Evolutionary conservation across 106 monocot genomes (phyloP).

Genomic region (Phalaenopsis equestris): DNA sequence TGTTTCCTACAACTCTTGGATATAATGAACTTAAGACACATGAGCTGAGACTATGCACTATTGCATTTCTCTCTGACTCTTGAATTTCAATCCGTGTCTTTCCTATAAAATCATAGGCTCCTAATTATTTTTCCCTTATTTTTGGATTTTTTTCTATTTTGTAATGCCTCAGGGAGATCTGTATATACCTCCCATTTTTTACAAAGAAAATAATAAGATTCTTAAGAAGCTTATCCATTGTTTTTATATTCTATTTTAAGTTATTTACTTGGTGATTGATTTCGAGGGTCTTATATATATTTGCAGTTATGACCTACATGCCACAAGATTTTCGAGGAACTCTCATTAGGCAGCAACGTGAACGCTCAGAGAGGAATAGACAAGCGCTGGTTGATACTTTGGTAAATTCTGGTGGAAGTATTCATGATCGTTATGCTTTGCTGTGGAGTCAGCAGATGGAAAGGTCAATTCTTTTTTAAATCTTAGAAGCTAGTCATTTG

Average conservation of each 20-base stretch:
- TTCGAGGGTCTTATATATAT: constrained; percentile 23
- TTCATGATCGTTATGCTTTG: constrained; percentile 79
- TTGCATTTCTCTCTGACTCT: too few species aligned
- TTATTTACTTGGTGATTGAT: constrained; percentile 6
- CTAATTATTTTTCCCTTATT: too few species aligned
- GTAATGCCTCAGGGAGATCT: too few species aligned
- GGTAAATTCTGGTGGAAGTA: constrained; percentile 78
- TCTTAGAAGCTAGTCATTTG: neutral
- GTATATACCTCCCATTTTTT: too few species aligned
- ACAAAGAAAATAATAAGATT: too few species aligned
- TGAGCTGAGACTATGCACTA: too few species aligned
- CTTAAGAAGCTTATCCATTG: neutral
- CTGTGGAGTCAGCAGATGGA: constrained; percentile 99
- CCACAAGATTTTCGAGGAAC: constrained; percentile 97
- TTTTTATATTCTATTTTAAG: neutral
- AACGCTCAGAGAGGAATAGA: constrained; percentile 88
- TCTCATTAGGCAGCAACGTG: constrained; percentile 81
- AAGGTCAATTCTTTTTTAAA: constrained; percentile 34
- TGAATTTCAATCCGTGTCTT: too few species aligned
- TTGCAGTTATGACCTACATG: constrained; percentile 99
- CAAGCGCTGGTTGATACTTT: constrained; percentile 87
- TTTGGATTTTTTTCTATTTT: too few species aligned
- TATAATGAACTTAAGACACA: too few species aligned
- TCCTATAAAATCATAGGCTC: too few species aligned
- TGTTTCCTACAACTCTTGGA: too few species aligned